A percentile compares a stretch with the other conserved stretches of the same genome.
Conservation (phyloP, 2,329 filamentous ascomycete genomes). For the Tympanopsis confertula region DNA sequence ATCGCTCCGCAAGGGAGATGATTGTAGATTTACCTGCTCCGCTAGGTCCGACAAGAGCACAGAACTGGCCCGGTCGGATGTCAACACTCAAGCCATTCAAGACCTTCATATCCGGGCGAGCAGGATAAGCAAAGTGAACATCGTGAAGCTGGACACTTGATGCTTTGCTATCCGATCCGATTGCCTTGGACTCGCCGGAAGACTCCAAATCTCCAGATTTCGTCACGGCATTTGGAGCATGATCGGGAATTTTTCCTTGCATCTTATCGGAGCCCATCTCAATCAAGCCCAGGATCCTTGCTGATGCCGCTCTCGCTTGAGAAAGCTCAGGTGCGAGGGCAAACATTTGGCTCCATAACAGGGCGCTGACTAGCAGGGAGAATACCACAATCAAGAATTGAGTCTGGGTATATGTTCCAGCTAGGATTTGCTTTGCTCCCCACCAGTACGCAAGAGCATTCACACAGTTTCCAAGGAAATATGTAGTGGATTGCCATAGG, state of each 20-base stretch:
- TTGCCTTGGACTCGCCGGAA: constrained; percentile 11
- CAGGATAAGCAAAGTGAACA: constrained; percentile 49
- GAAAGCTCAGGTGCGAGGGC: constrained; percentile 66
- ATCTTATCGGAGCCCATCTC: constrained; percentile 23
- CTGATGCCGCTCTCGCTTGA: constrained; percentile 48
- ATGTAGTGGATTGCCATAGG: constrained; percentile 47
- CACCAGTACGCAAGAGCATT: constrained; percentile 74
- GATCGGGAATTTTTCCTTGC: constrained; percentile 8
- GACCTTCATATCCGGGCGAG: constrained; percentile 40
- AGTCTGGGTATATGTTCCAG: constrained; percentile 48
- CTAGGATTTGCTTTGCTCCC: constrained; percentile 59
- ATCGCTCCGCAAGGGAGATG: constrained; percentile 34
- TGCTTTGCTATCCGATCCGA: constrained; percentile 3
- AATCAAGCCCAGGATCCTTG: constrained; percentile 40
- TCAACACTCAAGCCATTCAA: constrained; percentile 23
- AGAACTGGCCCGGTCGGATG: constrained; percentile 23
- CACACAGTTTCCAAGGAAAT: constrained; percentile 52
- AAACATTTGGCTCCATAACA: constrained; percentile 66
- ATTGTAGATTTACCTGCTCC: constrained; percentile 35
- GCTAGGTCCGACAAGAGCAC: constrained; percentile 30
- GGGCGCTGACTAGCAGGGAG: constrained; percentile 60
- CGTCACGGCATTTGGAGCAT: constrained; percentile 1
- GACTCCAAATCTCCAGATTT: constrained; percentile 25
- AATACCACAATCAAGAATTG: constrained; percentile 69
- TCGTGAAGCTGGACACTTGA: constrained; percentile 35